A percentile compares a stretch with the other conserved stretches of the same genome.
Evolutionary conservation across 306 rosid species (phyloP).

Genomic region (Castanea crenata): DNA sequence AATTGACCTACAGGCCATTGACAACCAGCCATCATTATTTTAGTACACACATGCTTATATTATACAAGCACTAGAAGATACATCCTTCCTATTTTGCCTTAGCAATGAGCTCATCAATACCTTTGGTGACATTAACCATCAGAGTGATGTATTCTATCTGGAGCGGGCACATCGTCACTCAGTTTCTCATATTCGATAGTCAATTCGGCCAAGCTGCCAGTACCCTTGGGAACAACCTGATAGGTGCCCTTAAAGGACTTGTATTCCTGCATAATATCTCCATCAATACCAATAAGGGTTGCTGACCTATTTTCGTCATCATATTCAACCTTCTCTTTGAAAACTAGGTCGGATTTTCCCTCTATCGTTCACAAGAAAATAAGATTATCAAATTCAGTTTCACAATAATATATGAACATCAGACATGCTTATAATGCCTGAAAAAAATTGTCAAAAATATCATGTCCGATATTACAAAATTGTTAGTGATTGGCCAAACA

Average conservation of each 20-base stretch:
- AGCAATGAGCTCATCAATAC: constrained; percentile 15
- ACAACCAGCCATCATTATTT: too few species aligned
- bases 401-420: background rate
- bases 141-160: constrained; percentile 10
- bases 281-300: constrained; percentile 10
- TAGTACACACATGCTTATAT: too few species aligned
- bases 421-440: too few species aligned
- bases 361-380: background rate
- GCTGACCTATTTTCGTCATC: constrained; percentile 16
- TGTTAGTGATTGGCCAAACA: too few species aligned
- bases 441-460: too few species aligned
- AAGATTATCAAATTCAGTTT: background rate
- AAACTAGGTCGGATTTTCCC: background rate
- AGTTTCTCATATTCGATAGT: constrained; percentile 17
- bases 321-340: constrained; percentile 23
- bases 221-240: constrained; percentile 12
- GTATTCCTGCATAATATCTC: background rate
- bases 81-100: background rate
- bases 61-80: too few species aligned
- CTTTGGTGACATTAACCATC: background rate
- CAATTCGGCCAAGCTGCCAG: background rate
- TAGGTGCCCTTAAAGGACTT: background rate
- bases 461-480: too few species aligned
- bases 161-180: background rate
- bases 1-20: too few species aligned